These are phyloP conservation scores for Pestalotiopsis fici DNA, from an alignment of 2,329 filamentous ascomycete species.

Conservation along the genomic window DNA sequence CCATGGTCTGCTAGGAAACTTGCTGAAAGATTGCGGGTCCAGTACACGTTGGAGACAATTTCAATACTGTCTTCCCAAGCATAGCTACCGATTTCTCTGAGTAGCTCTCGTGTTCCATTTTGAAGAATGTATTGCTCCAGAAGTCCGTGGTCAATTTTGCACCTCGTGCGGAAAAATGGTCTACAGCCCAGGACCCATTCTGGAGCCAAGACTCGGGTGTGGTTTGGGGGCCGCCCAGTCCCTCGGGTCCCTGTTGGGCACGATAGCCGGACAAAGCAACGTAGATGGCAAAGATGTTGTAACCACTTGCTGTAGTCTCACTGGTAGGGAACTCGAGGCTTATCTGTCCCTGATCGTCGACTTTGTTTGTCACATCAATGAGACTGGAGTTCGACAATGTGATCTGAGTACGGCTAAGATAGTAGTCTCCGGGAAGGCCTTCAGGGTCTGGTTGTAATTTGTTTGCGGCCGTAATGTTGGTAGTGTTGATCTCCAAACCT, in stretches of 20 bases:
- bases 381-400: not conserved
- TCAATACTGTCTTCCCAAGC: not conserved
- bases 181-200: not conserved
- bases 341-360: not conserved
- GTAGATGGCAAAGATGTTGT: not conserved
- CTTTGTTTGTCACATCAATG: not conserved
- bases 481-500: not conserved
- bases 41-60: not conserved
- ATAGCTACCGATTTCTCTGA: not conserved
- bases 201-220: not conserved
- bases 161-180: not conserved
- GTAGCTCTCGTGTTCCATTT: not conserved
- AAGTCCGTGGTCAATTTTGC: not conserved
- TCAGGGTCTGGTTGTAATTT: not conserved
- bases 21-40: not conserved
- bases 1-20: not conserved
- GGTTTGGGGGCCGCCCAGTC: not conserved
- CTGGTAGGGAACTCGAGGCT: not conserved
- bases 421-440: not conserved
- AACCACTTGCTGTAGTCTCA: not conserved
- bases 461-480: not conserved
- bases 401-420: not conserved
- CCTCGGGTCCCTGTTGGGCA: not conserved
- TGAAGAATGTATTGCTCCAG: not conserved
- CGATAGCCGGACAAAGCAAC: not conserved